Evolutionary conservation across 2,329 filamentous ascomycete species (phyloP).

Genomic region (Byssoonygena ceratinophila): DNA sequence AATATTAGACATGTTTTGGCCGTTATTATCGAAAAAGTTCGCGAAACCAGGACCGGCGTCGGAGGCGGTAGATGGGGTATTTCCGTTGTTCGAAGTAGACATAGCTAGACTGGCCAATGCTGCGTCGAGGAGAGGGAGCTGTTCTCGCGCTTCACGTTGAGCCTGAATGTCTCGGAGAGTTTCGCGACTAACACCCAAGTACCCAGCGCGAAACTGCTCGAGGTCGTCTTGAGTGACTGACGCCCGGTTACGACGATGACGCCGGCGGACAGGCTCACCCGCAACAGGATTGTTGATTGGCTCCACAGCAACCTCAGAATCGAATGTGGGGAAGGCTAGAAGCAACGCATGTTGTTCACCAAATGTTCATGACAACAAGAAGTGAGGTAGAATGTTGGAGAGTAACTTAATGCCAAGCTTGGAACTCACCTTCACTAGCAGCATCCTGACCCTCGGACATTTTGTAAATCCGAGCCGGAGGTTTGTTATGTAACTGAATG

Average conservation of each 20-base stretch:
- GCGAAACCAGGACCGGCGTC: conserved; percentile 15
- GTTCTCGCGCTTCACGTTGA: conserved; percentile 11
- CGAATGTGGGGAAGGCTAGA: conserved; percentile 1
- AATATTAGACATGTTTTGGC: conserved; percentile 22
- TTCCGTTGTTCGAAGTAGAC: conserved; percentile 13
- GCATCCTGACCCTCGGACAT: conserved; percentile 1
- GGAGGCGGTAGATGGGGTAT: conserved; percentile 17
- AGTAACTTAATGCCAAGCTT: neutral
- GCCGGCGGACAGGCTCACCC: conserved; percentile 7
- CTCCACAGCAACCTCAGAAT: conserved; percentile 13
- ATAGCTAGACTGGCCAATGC: conserved; percentile 23
- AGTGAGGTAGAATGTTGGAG: neutral
- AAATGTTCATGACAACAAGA: neutral
- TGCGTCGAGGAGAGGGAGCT: conserved; percentile 27
- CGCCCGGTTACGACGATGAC: conserved; percentile 18
- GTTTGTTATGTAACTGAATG: conserved; percentile 2
- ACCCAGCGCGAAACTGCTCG: conserved; percentile 16
- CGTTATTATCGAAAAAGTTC: conserved; percentile 27
- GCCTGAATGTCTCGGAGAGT: conserved; percentile 8
- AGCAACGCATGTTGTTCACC: neutral
- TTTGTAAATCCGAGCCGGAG: conserved; percentile 8
- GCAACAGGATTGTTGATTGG: conserved; percentile 8
- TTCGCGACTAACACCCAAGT: conserved; percentile 14
- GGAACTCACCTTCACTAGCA: neutral
- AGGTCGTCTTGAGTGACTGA: conserved; percentile 16